Percentiles rank a stretch among this genome's conserved stretches.
phyloP scores from a whole-genome alignment of 495 filamentous ascomycete genomes.

The Lophiotrema nucula region DNA sequence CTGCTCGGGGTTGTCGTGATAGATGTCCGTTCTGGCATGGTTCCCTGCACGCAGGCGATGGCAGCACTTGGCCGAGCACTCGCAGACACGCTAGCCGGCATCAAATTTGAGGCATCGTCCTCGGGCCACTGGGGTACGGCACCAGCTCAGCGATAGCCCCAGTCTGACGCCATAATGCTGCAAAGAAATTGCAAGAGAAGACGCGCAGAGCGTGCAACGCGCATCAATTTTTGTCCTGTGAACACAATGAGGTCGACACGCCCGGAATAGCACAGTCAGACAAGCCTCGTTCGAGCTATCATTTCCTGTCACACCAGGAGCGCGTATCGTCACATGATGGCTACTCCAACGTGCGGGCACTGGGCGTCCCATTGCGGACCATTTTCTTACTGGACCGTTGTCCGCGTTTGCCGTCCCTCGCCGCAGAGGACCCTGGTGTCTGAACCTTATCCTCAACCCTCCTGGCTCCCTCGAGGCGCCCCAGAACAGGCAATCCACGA shows the following conservation, averaged over 20 bases:
- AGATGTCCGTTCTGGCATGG: constrained; percentile 3
- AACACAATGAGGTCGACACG: background rate
- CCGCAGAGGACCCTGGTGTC: background rate
- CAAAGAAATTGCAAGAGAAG: background rate
- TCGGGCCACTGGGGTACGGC: constrained; percentile 15
- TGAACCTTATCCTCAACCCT: too few relatives aligned
- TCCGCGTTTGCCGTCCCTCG: constrained; percentile 10
- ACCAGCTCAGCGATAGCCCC: background rate
- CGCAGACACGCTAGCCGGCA: constrained; percentile 13
- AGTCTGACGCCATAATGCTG: constrained; percentile 6
- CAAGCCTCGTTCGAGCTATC: background rate
- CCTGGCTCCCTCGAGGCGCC: background rate
- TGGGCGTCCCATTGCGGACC: background rate
- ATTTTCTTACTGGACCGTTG: constrained; percentile 1
- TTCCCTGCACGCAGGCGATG: background rate
- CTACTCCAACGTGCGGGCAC: background rate
- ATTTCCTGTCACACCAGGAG: constrained; percentile 8
- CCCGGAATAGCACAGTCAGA: background rate
- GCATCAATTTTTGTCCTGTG: background rate
- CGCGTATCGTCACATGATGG: constrained; percentile 1
- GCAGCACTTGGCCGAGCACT: constrained; percentile 1
- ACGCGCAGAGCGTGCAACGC: background rate
- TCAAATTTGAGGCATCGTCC: constrained; percentile 12
- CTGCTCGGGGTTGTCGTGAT: background rate
- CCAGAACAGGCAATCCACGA: constrained; percentile 1